These are phyloP conservation scores for Candida pseudoglaebosa DNA, from an alignment of 805 yeast species.

Conservation along the genomic window DNA sequence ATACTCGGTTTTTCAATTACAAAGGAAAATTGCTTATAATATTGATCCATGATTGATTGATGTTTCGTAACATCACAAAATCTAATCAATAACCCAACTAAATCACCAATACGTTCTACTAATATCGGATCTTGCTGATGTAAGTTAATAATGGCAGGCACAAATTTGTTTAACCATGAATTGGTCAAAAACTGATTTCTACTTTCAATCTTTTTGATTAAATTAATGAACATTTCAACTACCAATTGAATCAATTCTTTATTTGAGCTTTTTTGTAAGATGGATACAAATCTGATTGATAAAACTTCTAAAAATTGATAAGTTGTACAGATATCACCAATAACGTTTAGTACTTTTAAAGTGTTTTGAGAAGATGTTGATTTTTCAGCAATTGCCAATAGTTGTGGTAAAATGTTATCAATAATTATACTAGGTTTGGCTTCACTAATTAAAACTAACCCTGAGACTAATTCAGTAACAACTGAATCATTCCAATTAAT, in stretches of 20 bases:
- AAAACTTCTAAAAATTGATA: constrained; percentile 42
- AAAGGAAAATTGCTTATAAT: constrained; percentile 32
- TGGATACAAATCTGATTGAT: constrained; percentile 35
- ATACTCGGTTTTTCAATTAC: constrained; percentile 24
- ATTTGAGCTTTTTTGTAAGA: constrained; percentile 6
- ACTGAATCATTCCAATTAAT: constrained; percentile 43
- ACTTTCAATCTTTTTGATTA: constrained; percentile 26
- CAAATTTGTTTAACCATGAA: constrained; percentile 41
- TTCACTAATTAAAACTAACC: constrained; percentile 48
- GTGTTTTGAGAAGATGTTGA: constrained; percentile 5
- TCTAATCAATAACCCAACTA: constrained; percentile 39
- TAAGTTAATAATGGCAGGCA: constrained; percentile 25
- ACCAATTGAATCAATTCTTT: constrained; percentile 9
- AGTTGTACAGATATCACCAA: constrained; percentile 33
- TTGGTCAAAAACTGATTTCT: constrained; percentile 34
- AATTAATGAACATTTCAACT: constrained; percentile 20
- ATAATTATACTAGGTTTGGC: constrained; percentile 11
- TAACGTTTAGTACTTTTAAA: constrained; percentile 16
- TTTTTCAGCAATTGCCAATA: constrained; percentile 18
- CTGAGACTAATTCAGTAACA: constrained; percentile 48
- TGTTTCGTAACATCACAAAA: constrained; percentile 41
- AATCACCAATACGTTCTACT: constrained; percentile 38
- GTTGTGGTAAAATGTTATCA: constrained; percentile 26
- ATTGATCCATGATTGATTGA: constrained; percentile 39
- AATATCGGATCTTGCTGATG: constrained; percentile 16